These are phyloP conservation scores for Fusarium heterosporum DNA, from an alignment of 2,329 filamentous ascomycete genomes.

Conservation along the genomic window DNA sequence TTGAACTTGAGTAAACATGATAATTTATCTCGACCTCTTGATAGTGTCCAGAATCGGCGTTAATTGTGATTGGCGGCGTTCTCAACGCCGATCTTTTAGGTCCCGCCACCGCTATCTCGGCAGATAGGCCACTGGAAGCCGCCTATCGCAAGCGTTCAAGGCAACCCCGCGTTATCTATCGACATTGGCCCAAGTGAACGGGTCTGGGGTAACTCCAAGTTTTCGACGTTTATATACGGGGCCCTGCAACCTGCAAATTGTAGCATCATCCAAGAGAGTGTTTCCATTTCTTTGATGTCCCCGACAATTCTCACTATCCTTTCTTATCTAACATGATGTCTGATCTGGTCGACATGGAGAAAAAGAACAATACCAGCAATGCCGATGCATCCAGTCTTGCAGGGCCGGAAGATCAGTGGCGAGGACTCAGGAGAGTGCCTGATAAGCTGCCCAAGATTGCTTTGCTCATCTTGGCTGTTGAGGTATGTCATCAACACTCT, in stretches of 20 bases:
- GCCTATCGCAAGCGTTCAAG: background rate
- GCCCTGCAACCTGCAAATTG: background rate
- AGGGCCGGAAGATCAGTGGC: background rate
- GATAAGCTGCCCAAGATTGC: slow-evolving; percentile 14
- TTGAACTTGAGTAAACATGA: background rate
- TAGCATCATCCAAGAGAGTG: background rate
- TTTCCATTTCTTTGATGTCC: rapidly evolving
- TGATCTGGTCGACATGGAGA: background rate
- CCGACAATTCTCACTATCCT: background rate
- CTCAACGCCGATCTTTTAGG: slow-evolving; percentile 1
- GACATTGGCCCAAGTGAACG: background rate
- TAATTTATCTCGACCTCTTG: background rate
- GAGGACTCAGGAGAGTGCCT: slow-evolving; percentile 3
- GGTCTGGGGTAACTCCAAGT: background rate
- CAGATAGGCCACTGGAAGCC: slow-evolving; percentile 9
- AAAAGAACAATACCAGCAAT: background rate
- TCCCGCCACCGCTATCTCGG: slow-evolving; percentile 5
- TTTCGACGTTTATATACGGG: slow-evolving; percentile 3
- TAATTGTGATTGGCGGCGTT: slow-evolving; percentile 5
- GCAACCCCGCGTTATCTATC: slow-evolving; percentile 12
- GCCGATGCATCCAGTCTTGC: slow-evolving; percentile 2
- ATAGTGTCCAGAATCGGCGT: background rate
- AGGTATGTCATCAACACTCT: background rate
- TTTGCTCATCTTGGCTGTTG: background rate
- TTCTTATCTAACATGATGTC: background rate